Conservation (phyloP, 2,329 filamentous ascomycete species). For the Dothideomycetes sp. region DNA sequence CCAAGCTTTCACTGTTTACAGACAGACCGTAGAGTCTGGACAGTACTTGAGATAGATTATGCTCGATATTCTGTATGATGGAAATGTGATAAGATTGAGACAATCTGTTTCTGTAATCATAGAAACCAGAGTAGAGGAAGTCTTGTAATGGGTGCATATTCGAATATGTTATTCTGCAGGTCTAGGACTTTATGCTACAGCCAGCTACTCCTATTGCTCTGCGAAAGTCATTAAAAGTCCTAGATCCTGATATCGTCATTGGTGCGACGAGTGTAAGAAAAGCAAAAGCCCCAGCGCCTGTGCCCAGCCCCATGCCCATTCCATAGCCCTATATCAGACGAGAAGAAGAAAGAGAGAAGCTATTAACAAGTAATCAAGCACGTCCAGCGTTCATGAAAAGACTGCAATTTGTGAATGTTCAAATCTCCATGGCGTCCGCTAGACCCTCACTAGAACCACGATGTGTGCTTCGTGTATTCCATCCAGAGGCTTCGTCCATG, state of each 20-base stretch:
- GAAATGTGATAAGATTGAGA: too few species aligned
- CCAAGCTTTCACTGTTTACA: too few species aligned
- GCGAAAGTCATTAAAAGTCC: conserved; percentile 4
- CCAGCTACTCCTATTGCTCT: too few species aligned
- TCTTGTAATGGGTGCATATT: too few species aligned
- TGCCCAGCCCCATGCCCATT: too few species aligned
- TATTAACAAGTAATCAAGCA: conserved; percentile 10
- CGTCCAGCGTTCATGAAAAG: conserved; percentile 9
- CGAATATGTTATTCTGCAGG: too few species aligned
- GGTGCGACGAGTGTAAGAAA: background rate
- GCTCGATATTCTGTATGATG: too few species aligned
- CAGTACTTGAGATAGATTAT: too few species aligned
- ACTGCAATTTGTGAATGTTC: conserved; percentile 1
- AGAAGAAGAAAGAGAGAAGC: conserved; percentile 1
- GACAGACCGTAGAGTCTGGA: too few species aligned
- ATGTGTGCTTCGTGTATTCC: conserved; percentile 12
- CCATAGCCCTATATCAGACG: conserved; percentile 1
- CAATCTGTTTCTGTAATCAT: too few species aligned
- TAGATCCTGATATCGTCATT: background rate
- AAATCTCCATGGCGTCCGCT: conserved; percentile 17
- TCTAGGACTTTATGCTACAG: too few species aligned
- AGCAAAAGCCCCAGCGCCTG: conserved; percentile 2
- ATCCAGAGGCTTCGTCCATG: conserved; percentile 18
- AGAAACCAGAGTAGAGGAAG: too few species aligned
- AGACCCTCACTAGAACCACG: conserved; percentile 16